Conservation (phyloP, 2,329 filamentous ascomycete species). For the Curvularia lunata region DNA sequence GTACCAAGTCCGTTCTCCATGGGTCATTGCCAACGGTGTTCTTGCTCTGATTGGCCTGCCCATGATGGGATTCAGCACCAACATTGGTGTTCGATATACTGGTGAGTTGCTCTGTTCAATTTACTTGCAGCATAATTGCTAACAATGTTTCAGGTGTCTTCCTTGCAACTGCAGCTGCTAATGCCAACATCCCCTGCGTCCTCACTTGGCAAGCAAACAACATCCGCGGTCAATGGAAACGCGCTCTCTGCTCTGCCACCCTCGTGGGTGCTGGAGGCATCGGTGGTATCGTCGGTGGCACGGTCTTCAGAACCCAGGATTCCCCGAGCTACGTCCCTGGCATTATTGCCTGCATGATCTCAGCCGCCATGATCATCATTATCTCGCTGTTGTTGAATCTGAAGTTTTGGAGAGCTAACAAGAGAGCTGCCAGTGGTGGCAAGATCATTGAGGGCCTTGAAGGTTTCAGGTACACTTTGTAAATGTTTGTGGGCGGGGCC, state of each 20-base stretch:
- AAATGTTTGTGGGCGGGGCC: not conserved
- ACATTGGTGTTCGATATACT: conserved; percentile 67
- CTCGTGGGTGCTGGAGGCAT: conserved; percentile 78
- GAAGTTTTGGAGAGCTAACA: conserved; percentile 47
- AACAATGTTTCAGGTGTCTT: conserved; percentile 61
- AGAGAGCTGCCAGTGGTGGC: conserved; percentile 48
- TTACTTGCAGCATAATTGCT: not conserved
- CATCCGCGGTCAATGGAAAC: conserved; percentile 86
- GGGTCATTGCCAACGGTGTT: conserved; percentile 70
- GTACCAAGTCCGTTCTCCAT: conserved; percentile 68
- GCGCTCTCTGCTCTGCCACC: conserved; percentile 76
- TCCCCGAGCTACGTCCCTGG: conserved; percentile 45
- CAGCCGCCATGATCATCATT: conserved; percentile 44
- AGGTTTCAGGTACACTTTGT: conserved; percentile 43
- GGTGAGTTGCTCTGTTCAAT: not conserved
- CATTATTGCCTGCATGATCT: conserved; percentile 48
- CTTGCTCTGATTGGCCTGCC: conserved; percentile 71
- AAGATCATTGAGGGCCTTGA: conserved; percentile 47
- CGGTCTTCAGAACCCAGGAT: conserved; percentile 67
- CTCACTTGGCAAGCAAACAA: conserved; percentile 88
- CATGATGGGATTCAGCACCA: conserved; percentile 72
- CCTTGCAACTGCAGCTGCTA: conserved; percentile 73
- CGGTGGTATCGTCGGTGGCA: conserved; percentile 77
- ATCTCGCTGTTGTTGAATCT: conserved; percentile 40
- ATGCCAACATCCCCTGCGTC: conserved; percentile 74